These are phyloP conservation scores for Neonectria faginata DNA, from an alignment of 2,329 filamentous ascomycete species.

Conservation along the genomic window DNA sequence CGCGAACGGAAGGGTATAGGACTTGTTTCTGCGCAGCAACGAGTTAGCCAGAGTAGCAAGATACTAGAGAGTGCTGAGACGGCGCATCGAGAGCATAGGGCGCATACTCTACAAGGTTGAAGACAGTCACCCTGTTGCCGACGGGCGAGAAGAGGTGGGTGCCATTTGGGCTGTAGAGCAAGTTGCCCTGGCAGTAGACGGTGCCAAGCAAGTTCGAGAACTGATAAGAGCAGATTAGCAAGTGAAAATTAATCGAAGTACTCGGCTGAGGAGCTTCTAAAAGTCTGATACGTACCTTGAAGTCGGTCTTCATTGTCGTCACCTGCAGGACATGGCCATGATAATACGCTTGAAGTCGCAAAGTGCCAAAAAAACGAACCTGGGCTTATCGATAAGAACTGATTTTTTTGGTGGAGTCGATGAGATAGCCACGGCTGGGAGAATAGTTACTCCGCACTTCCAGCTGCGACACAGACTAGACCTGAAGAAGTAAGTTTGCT, in stretches of 20 bases:
- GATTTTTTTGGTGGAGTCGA: constrained; percentile 43
- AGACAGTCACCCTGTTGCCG: constrained; percentile 94
- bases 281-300: constrained; percentile 74
- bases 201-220: constrained; percentile 99
- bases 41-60: constrained; percentile 48
- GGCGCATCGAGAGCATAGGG: not conserved
- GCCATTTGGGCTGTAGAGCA: constrained; percentile 96
- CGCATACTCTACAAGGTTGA: constrained; percentile 91
- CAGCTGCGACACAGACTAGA: constrained; percentile 24
- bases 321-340: constrained; percentile 55
- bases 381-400: constrained; percentile 52
- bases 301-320: constrained; percentile 96
- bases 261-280: not conserved
- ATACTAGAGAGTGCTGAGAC: not conserved
- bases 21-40: constrained; percentile 75
- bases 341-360: constrained; percentile 44
- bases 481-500: constrained; percentile 32
- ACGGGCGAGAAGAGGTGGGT: constrained; percentile 96
- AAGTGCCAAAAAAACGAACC: constrained; percentile 49
- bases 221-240: constrained; percentile 58
- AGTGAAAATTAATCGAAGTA: not conserved
- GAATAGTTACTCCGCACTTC: constrained; percentile 50
- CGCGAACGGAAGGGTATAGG: constrained; percentile 86
- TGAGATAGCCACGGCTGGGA: constrained; percentile 43
- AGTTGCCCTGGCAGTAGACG: constrained; percentile 97